Evolutionary conservation across 345 rosid species (phyloP).

Genomic region (Lumnitzera littorea): DNA sequence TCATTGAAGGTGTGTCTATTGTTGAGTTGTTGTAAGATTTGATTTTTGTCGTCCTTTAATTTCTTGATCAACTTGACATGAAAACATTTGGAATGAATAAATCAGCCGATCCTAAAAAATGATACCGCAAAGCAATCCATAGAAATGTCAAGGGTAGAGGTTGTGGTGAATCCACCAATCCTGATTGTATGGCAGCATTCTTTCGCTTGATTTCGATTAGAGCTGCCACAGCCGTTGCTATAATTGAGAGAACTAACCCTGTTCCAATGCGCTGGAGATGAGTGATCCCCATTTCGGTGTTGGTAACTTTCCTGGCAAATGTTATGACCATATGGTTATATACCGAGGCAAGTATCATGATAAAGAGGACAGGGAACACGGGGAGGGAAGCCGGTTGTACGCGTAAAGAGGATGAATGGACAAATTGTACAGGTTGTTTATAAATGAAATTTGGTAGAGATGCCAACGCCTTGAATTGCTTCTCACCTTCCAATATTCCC

Average conservation of each 20-base stretch:
- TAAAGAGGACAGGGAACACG: constrained; percentile 71
- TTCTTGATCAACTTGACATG: no score
- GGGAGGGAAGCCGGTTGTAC: constrained; percentile 94
- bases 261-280: constrained; percentile 77
- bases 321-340: constrained; percentile 64
- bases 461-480: no score
- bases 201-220: constrained; percentile 63
- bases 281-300: constrained; percentile 63
- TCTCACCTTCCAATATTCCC: no score
- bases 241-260: constrained; percentile 58
- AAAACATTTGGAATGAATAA: constrained; percentile 30
- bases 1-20: no score
- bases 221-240: constrained; percentile 84
- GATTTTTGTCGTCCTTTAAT: no score
- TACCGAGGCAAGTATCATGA: constrained; percentile 64
- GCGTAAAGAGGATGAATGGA: constrained; percentile 18
- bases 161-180: constrained; percentile 24
- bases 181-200: constrained; percentile 28
- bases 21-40: no score
- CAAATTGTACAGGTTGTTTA: no score
- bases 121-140: constrained; percentile 77
- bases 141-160: constrained; percentile 85
- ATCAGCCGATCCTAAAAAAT: constrained; percentile 97
- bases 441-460: no score
- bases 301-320: constrained; percentile 47